A percentile compares a stretch with the other conserved stretches of the same genome.
Evolutionary conservation across 2,329 filamentous ascomycete species (phyloP).

Genomic region (Phaeosphaeriaceae sp.): DNA sequence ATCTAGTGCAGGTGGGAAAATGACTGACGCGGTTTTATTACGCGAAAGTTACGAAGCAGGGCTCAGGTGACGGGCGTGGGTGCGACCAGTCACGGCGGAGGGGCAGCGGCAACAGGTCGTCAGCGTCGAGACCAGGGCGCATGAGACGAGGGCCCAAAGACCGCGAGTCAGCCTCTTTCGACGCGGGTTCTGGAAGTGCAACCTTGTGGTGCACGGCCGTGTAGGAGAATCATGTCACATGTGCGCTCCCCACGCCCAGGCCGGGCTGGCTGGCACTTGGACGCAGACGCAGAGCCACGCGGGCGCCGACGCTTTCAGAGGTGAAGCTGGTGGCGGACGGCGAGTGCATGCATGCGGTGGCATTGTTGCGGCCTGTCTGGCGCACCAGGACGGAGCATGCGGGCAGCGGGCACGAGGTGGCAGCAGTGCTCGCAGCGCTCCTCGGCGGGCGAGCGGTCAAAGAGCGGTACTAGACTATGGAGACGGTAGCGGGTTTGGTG

Average conservation of each 20-base stretch:
- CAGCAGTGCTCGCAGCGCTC: neutral
- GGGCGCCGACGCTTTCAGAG: conserved; percentile 27
- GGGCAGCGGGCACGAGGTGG: neutral
- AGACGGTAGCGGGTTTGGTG: conserved; percentile 4
- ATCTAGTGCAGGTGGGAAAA: conserved; percentile 15
- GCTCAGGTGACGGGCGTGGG: conserved; percentile 28
- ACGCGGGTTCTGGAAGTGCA: conserved; percentile 45
- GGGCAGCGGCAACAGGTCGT: neutral
- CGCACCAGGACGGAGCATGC: neutral
- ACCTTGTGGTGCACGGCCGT: conserved; percentile 30
- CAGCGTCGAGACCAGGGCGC: conserved; percentile 3
- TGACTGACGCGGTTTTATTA: conserved; percentile 37
- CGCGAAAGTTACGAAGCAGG: conserved; percentile 16
- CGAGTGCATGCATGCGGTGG: conserved; percentile 14
- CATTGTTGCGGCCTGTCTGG: neutral
- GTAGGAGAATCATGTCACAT: conserved; percentile 28
- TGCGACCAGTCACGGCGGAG: conserved; percentile 12
- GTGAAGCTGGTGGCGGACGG: conserved; percentile 11
- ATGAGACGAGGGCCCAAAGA: conserved; percentile 17
- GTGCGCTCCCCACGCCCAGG: conserved; percentile 44
- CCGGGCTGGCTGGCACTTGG: conserved; percentile 23
- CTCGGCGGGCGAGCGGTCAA: conserved; percentile 2
- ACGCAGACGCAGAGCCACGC: conserved; percentile 19
- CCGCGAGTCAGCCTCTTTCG: conserved; percentile 39
- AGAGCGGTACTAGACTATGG: conserved; percentile 21